A percentile compares a stretch with the other conserved stretches of the same genome.
phyloP scores from a whole-genome alignment of 2,329 filamentous ascomycete species.

The Cercospora sesami region DNA sequence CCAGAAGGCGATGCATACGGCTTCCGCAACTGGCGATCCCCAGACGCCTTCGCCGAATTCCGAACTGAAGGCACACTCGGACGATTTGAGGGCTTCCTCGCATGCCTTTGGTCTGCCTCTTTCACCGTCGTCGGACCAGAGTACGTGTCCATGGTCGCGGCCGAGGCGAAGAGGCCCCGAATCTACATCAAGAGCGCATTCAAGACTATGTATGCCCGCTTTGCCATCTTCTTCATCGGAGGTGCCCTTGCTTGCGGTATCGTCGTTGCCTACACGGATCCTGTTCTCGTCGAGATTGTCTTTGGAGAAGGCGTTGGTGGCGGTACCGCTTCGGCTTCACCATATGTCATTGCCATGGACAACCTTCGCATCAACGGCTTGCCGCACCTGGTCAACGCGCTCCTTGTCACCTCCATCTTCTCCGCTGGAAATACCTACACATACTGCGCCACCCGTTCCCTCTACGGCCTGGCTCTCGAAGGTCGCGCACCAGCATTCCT shows the following conservation, averaged over 20 bases:
- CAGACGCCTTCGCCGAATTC: conserved; percentile 39
- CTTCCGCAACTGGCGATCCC: conserved; percentile 45
- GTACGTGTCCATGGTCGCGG: conserved; percentile 52
- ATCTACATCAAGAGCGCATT: conserved; percentile 51
- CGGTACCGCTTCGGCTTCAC: conserved; percentile 36
- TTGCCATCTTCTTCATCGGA: conserved; percentile 52
- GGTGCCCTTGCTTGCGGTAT: conserved; percentile 50
- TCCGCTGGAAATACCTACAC: conserved; percentile 56
- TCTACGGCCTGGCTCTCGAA: conserved; percentile 55
- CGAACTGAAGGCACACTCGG: conserved; percentile 34
- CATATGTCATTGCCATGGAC: conserved; percentile 46
- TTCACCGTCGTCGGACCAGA: conserved; percentile 45
- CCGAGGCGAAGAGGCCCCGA: conserved; percentile 50
- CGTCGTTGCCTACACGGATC: conserved; percentile 42
- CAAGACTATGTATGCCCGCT: conserved; percentile 53
- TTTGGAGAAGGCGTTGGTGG: conserved; percentile 24
- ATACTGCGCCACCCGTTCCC: conserved; percentile 54
- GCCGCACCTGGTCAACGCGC: conserved; percentile 41
- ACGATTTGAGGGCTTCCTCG: conserved; percentile 41
- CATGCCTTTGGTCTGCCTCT: conserved; percentile 42
- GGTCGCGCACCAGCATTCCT: conserved; percentile 57
- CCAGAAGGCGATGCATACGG: conserved; percentile 42
- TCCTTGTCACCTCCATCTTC: conserved; percentile 54
- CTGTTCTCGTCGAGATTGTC: conserved; percentile 33
- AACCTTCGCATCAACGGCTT: conserved; percentile 46